Evolutionary conservation across 208 protist genomes (phyloP).

Genomic region (Crithidia thermophila): DNA sequence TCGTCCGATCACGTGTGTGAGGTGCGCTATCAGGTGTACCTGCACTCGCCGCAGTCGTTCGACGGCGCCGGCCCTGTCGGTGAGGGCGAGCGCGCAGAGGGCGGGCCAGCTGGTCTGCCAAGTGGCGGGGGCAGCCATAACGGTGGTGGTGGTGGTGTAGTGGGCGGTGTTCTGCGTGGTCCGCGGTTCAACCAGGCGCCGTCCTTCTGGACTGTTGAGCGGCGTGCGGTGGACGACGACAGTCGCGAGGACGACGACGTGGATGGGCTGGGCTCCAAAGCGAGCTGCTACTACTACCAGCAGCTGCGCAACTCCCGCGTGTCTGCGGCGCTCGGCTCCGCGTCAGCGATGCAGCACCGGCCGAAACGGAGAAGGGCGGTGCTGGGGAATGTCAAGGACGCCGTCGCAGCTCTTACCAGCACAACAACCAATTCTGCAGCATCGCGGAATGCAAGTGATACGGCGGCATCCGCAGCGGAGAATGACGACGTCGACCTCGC

Average conservation of each 20-base stretch:
- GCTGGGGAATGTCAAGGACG: no score
- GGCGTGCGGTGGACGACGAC: background rate
- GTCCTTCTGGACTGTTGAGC: background rate
- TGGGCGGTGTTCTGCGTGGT: no score
- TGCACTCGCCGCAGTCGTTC: background rate
- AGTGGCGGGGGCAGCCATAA: background rate
- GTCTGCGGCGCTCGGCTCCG: conserved; percentile 9
- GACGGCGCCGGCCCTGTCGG: background rate
- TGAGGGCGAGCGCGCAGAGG: background rate
- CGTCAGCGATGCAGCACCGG: background rate
- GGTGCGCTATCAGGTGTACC: conserved; percentile 11
- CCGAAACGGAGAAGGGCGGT: background rate
- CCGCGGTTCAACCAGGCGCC: background rate
- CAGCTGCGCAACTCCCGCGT: conserved; percentile 15
- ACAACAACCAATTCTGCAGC: background rate
- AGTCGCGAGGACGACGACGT: background rate
- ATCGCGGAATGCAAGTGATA: background rate
- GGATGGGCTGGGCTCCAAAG: background rate
- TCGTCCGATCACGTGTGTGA: conserved; percentile 36
- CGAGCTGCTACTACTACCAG: conserved; percentile 29
- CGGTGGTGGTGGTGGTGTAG: background rate
- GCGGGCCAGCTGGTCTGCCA: no score
- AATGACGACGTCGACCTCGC: background rate
- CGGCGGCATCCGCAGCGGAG: background rate
- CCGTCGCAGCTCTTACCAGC: no score